A percentile compares a stretch with the other conserved stretches of the same genome.
Evolutionary conservation across 75 land plant species (phyloP).

Genomic region (Adiantum capillusveneris): DNA sequence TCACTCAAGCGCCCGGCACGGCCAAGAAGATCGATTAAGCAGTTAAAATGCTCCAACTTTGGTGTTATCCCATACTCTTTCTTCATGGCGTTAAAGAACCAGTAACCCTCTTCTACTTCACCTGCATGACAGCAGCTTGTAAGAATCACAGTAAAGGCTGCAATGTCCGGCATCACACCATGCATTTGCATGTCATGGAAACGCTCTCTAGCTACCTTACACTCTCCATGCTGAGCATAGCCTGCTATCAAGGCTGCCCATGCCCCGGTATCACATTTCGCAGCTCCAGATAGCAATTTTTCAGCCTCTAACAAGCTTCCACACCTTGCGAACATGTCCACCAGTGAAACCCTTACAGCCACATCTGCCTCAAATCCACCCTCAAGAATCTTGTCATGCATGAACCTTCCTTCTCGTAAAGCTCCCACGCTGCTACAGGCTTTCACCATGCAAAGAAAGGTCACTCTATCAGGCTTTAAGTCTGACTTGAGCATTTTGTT

Average conservation of each 20-base stretch:
- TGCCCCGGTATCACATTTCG: constrained; percentile 34
- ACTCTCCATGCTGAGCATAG: constrained; percentile 50
- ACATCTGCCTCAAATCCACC: constrained; percentile 24
- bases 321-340: constrained; percentile 72
- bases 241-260: constrained; percentile 67
- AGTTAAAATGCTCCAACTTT: constrained; percentile 41
- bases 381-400: constrained; percentile 41
- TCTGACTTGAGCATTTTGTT: constrained; percentile 37
- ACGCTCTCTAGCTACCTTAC: constrained; percentile 31
- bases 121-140: constrained; percentile 64
- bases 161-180: constrained; percentile 45
- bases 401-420: constrained; percentile 46
- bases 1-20: constrained; percentile 42
- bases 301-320: constrained; percentile 45
- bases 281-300: constrained; percentile 33
- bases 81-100: constrained; percentile 33
- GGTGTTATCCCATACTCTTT: constrained; percentile 25
- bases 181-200: constrained; percentile 33
- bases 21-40: constrained; percentile 60
- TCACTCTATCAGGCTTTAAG: constrained; percentile 39
- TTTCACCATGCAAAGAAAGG: constrained; percentile 39
- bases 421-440: constrained; percentile 56
- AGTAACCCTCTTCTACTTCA: constrained; percentile 37
- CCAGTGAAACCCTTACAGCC: constrained; percentile 45
- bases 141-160: constrained; percentile 45